phyloP scores from a whole-genome alignment of 2,329 filamentous ascomycete genomes.

The Arthroderma sp. region DNA sequence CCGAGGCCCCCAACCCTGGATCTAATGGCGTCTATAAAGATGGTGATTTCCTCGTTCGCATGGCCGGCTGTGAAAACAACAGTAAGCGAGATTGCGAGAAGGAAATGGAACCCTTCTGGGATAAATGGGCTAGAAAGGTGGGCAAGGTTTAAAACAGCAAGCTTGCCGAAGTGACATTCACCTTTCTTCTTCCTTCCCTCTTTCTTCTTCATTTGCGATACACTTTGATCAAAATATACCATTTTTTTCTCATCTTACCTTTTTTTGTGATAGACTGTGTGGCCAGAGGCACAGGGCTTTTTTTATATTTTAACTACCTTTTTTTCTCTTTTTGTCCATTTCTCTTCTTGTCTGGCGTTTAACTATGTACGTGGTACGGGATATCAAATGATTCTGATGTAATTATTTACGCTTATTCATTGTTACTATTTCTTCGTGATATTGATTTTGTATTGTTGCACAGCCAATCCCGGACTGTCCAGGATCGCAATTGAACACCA shows the following conservation, averaged over 20 bases:
- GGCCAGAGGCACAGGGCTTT: not conserved
- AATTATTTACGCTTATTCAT: too few species aligned
- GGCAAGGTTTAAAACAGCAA: not conserved
- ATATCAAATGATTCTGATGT: too few species aligned
- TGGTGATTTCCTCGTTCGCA: conserved; percentile 72
- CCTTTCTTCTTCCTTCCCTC: not conserved
- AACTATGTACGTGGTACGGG: too few species aligned
- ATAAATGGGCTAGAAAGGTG: conserved; percentile 24
- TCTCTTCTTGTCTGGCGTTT: not conserved
- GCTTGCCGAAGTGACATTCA: not conserved
- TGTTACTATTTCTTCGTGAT: too few species aligned
- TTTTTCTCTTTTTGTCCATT: not conserved
- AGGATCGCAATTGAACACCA: too few species aligned
- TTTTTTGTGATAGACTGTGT: not conserved
- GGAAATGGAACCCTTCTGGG: conserved; percentile 49
- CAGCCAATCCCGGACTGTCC: too few species aligned
- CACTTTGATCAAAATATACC: not conserved
- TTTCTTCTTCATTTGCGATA: not conserved
- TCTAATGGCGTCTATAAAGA: conserved; percentile 57
- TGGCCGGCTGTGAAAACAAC: conserved; percentile 55
- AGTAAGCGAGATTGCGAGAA: conserved; percentile 52
- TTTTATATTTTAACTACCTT: not conserved
- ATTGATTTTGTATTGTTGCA: too few species aligned
- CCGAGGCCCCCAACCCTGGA: conserved; percentile 24
- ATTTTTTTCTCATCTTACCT: not conserved